Base-by-base conservation (phyloP, 2,329 filamentous ascomycete genomes). In the Fusarium torreyae region DNA sequence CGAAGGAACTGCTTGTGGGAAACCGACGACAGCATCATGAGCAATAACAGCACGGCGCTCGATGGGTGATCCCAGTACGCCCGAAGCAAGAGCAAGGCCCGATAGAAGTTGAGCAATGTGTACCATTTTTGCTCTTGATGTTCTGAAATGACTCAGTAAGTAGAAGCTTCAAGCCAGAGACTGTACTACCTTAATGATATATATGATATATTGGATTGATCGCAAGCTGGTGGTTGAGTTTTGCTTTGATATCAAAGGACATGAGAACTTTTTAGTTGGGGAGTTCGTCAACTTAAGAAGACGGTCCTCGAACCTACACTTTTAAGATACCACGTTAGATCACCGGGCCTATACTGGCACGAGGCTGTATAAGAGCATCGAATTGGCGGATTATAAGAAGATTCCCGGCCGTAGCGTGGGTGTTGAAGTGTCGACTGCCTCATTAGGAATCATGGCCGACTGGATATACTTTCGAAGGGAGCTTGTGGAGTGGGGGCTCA, bases 1-100 rank as follows among this genome's bases (percentile, higher is more conserved):
- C 17, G 70, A 64, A 8, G 78, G 78, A 33, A 78, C 73, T 11
- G 75, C 67, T 68, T 80, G 66, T 7, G 70, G 44, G 40, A 80
- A 78, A 2, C 77, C 77, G 39, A 77, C 73, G 13, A 80, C 74
- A n/a, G 73, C 74, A 53, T 77, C 72, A 34, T 79, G 76, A 50
- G 18, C 44, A 49, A 79, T 77, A 51, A 78, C 72, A 34, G 63
- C 69, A 31, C 77, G 77, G 34, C 70, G 67, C 55, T 69, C 62
- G 39, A 79, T 34, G 6, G 72, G 74, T 8, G 72, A 68, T n/a
- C 68, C 76, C 28, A 68, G 60, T 39, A 71, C 69, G 18, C 58
- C 46, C 18, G 72, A 64, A 55, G 53, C 56, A 34, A 74, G 24
- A 22, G 63, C 56, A 43, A 74, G 44, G n/a, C 64, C 44, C n/a